Conservation (phyloP, 1,139 yeast species). For the Pichia sp. region DNA sequence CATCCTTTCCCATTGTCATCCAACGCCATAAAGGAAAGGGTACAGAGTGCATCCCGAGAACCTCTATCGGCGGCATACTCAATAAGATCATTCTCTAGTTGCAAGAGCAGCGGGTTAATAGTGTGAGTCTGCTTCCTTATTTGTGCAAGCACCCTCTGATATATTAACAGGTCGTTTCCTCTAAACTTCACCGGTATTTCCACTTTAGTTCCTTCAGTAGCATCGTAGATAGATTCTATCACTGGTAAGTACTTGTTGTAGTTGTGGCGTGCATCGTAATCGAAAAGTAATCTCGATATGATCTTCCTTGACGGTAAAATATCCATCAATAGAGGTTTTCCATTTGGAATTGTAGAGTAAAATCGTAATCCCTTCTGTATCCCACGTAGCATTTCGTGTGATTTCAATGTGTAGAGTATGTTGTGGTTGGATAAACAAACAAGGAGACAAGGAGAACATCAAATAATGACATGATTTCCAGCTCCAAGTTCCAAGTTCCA, state of each 20-base stretch:
- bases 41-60: slow-evolving; percentile 69
- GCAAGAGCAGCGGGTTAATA: slow-evolving; percentile 46
- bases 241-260: slow-evolving; percentile 49
- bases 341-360: slow-evolving; percentile 8
- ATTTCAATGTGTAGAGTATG: too few relatives aligned
- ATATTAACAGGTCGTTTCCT: slow-evolving; percentile 54
- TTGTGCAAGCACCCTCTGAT: slow-evolving; percentile 60
- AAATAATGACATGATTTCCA: too few relatives aligned
- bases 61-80: slow-evolving; percentile 84
- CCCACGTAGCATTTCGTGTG: too few relatives aligned
- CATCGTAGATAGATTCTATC: slow-evolving; percentile 41
- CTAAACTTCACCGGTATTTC: slow-evolving; percentile 28
- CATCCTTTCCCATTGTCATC: slow-evolving; percentile 24
- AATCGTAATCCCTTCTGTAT: too few relatives aligned
- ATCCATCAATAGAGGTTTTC: slow-evolving; percentile 39
- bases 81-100: slow-evolving; percentile 60
- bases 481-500: too few relatives aligned
- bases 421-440: too few relatives aligned
- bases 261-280: slow-evolving; percentile 51
- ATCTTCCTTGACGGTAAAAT: slow-evolving; percentile 54
- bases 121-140: slow-evolving; percentile 56
- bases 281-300: slow-evolving; percentile 55
- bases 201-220: slow-evolving; percentile 25
- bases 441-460: too few relatives aligned
- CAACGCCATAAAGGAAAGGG: slow-evolving; percentile 59